These are phyloP conservation scores for Diaporthe sp. DNA, from an alignment of 2,329 filamentous ascomycete species.

Conservation along the genomic window DNA sequence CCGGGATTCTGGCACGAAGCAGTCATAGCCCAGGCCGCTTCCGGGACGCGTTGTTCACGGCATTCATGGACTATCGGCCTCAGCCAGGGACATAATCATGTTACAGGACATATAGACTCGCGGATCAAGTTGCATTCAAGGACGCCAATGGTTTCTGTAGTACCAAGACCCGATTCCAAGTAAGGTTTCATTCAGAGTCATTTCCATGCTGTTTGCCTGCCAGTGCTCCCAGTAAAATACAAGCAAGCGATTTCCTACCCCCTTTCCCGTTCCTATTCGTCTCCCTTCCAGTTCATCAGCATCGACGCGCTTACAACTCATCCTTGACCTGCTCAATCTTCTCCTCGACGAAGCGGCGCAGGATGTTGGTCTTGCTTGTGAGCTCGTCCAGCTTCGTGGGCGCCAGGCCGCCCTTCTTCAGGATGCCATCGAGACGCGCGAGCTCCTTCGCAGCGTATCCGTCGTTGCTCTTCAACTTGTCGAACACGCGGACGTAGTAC, in stretches of 20 bases:
- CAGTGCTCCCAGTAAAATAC: constrained; percentile 22
- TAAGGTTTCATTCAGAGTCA: constrained; percentile 8
- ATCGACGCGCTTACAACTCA: constrained; percentile 69
- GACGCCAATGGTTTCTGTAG: neutral
- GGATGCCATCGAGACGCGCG: constrained; percentile 80
- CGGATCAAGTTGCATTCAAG: neutral
- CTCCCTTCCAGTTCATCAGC: constrained; percentile 29
- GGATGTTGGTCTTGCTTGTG: constrained; percentile 86
- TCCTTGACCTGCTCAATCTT: constrained; percentile 73
- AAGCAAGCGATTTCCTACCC: neutral
- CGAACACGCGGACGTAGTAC: constrained; percentile 93
- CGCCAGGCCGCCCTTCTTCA: constrained; percentile 88
- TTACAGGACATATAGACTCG: neutral
- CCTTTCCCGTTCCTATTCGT: neutral
- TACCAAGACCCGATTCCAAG: neutral
- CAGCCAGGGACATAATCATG: neutral
- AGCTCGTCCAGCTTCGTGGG: constrained; percentile 91
- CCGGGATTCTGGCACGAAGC: constrained; percentile 53
- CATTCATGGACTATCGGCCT: neutral
- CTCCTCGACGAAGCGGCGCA: constrained; percentile 79
- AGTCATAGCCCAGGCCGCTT: constrained; percentile 42
- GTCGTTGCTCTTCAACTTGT: constrained; percentile 84
- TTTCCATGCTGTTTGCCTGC: neutral
- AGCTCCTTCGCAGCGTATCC: constrained; percentile 89
- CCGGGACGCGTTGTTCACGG: neutral